Base-by-base conservation (phyloP, 768 basidiomycete genomes). In the Saitozyma podzolica region DNA sequence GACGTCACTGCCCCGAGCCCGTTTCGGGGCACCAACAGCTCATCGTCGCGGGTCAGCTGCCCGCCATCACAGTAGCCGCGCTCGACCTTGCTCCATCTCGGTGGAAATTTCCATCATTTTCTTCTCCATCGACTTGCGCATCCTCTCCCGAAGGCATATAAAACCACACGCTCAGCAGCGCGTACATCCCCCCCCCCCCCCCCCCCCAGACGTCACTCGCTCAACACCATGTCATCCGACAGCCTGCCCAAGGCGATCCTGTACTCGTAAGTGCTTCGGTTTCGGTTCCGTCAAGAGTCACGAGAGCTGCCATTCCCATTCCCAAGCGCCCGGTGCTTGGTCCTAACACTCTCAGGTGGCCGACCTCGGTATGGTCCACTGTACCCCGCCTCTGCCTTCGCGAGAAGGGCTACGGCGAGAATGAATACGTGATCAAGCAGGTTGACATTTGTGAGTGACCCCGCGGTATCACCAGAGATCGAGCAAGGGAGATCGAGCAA, bases 401-500 rank as follows among this genome's bases (percentile, higher is more conserved):
- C 64, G 92, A 94, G 80, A 94, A 94, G 75, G 92, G 92, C 0
- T 94, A 93, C 70, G 87, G 86, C 4, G 73, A 82, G 39, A 89
- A 91, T 47, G 92, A 93, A 69, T 74, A 91, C 41, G 85, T 88
- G 69, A 80, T 86, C 67, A 88, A 84, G 77, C 75, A 84, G 9
- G 72, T 76, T 20, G 70, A 75, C 53, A 69, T 75, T 20, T 59
- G 74, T 73, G 56, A 66, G 74, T 69, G 16, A 52, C 40, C 54
- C 3, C 17, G 9, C 19, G 20, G 39, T 17, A 50, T 29, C 16
- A 50, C 37, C 39, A 17, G 29, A n/a, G 8, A 39, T 0, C n/a
- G 7, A 20, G 16, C 20, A 19, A 20, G 42, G 51, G 45, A n/a
- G 8, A 39, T 0, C n/a, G 7, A 20, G 16, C 20, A 19, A 20